Evolutionary conservation across 257 asterid genomes (phyloP).

Genomic region (Solanum phureja): DNA sequence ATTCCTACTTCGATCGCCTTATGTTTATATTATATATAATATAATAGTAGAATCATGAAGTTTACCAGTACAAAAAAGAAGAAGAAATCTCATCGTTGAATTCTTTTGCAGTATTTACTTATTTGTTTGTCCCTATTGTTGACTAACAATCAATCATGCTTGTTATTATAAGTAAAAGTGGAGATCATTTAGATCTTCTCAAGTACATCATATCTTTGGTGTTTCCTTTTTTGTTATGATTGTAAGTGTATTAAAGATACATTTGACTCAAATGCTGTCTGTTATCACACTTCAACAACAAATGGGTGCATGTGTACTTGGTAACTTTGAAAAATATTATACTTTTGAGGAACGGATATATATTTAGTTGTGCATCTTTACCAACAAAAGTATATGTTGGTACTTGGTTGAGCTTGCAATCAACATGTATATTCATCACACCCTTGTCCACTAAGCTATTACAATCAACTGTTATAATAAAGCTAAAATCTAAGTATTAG

Average conservation of each 20-base stretch:
- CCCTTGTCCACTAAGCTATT: neutral
- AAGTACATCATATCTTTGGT: neutral
- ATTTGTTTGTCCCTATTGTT: neutral
- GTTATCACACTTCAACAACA: neutral
- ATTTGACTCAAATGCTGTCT: neutral
- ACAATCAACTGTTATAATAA: too few relatives aligned
- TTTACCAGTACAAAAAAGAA: neutral
- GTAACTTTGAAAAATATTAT: neutral
- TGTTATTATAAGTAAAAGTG: neutral
- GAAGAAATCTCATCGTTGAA: neutral
- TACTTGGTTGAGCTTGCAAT: too few relatives aligned
- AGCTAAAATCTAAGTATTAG: too few relatives aligned
- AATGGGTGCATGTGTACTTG: neutral
- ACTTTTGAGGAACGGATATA: too few relatives aligned
- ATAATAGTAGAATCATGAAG: neutral
- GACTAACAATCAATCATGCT: neutral
- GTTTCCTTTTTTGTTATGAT: neutral
- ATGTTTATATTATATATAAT: neutral
- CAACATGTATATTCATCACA: too few relatives aligned
- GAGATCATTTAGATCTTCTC: neutral
- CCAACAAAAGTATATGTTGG: too few relatives aligned
- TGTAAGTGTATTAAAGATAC: neutral
- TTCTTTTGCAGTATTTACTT: neutral
- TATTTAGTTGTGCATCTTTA: neutral
- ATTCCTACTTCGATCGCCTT: neutral